Percentiles rank a stretch among this genome's conserved stretches.
phyloP scores from a whole-genome alignment of 1,139 yeast genomes.

The Nakaseomyces glabratus region DNA sequence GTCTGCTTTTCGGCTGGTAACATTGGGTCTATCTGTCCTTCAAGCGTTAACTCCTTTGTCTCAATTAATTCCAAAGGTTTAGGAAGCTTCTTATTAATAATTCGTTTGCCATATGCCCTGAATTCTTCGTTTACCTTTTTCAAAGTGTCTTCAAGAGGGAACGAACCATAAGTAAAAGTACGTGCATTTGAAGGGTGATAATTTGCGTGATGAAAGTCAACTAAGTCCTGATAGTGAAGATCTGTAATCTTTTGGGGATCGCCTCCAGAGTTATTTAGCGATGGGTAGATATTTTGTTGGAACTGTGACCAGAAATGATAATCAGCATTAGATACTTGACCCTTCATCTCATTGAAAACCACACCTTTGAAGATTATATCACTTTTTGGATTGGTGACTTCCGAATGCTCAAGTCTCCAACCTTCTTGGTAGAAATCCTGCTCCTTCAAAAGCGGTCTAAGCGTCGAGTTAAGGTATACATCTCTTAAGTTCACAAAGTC shows the following conservation, averaged over 20 bases:
- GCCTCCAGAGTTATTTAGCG: slow-evolving; percentile 87
- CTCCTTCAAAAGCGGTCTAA: slow-evolving; percentile 67
- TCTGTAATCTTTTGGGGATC: slow-evolving; percentile 77
- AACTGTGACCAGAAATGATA: slow-evolving; percentile 78
- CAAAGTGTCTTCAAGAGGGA: slow-evolving; percentile 57
- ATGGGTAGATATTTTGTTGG: slow-evolving; percentile 77
- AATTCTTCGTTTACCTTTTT: slow-evolving; percentile 47
- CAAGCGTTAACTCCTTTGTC: slow-evolving; percentile 34
- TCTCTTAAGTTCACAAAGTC: slow-evolving; percentile 81
- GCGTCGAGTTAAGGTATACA: slow-evolving; percentile 81
- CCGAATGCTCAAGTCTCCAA: slow-evolving; percentile 84
- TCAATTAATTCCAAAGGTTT: slow-evolving; percentile 39
- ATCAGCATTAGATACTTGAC: slow-evolving; percentile 84
- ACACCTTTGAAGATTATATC: slow-evolving; percentile 84
- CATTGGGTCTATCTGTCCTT: slow-evolving; percentile 83
- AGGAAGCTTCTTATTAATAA: slow-evolving; percentile 20
- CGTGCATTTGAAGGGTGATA: slow-evolving; percentile 89
- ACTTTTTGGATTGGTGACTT: slow-evolving; percentile 45
- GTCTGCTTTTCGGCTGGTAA: slow-evolving; percentile 60
- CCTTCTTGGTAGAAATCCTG: slow-evolving; percentile 94
- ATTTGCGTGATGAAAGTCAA: slow-evolving; percentile 60
- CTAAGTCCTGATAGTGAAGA: slow-evolving; percentile 62
- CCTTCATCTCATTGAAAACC: slow-evolving; percentile 97
- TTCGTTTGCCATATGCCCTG: slow-evolving; percentile 45
- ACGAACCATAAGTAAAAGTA: slow-evolving; percentile 80